Base-by-base conservation (phyloP, 129 eudicot genomes). In the Mikania micrantha region DNA sequence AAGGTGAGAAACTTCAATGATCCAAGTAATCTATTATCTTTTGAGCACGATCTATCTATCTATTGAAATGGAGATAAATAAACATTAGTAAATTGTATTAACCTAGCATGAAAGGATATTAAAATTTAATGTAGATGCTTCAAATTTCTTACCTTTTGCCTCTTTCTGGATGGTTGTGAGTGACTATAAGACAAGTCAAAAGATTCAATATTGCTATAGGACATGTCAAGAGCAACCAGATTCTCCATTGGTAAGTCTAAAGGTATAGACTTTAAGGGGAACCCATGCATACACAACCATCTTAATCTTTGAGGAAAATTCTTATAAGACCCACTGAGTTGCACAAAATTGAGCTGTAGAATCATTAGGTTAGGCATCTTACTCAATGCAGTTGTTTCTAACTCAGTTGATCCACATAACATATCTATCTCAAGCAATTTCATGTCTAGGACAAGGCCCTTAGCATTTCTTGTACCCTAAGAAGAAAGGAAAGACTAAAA, bases 261-360 rank as follows among this genome's bases (percentile, higher is more conserved):
- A n/a, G n/a, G n/a, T n/a, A n/a, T n/a, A n/a, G n/a, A n/a, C n/a
- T n/a, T n/a, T n/a, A n/a, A n/a, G n/a, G n/a, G n/a, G n/a, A n/a
- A n/a, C n/a, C n/a, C n/a, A n/a, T n/a, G n/a, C n/a, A 76, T 72
- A n/a, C 64, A 56, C n/a, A 78, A 25, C 78, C 74, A 78, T 39
- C 74, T 48, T 58, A 78, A 66, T 21, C 25, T 11, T 13, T 25
- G 7, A 3, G 82, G 82, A 28, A 78, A 72, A 5, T 66, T 24
- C 9, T 65, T 22, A 35, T 45, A 78, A 19, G 50, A 0, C 15
- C 78, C 78, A 2, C 1, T 47, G 19, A 72, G 19, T 1, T 45
- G 25, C 21, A 72, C 64, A 45, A 47, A 6, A n/a, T 72, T 70
- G 15, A 78, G 70, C n/a, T 65, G 68, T 15, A 78, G 65, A 3